Evolutionary conservation across 108 stramenopile genomes (phyloP).

Genomic region (Fistulifera solaris): DNA sequence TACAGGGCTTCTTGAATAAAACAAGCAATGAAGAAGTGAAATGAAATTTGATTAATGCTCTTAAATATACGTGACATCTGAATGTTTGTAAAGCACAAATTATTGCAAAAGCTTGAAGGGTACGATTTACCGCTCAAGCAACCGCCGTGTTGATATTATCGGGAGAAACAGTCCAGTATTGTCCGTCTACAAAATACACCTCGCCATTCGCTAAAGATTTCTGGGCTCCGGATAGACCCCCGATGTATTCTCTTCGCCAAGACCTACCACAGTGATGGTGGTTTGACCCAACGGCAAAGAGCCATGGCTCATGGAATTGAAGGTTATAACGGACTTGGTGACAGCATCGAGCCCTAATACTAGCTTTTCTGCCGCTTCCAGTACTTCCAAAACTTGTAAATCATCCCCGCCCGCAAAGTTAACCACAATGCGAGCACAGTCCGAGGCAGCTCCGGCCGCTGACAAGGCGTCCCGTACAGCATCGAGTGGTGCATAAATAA

Average conservation of each 20-base stretch:
- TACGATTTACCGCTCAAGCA: too few species aligned
- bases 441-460: slow-evolving; percentile 19
- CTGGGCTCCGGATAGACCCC: slow-evolving; percentile 27
- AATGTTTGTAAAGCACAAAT: too few species aligned
- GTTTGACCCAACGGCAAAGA: slow-evolving; percentile 36
- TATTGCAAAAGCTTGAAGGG: too few species aligned
- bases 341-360: slow-evolving; percentile 32
- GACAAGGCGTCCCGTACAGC: slow-evolving; percentile 52
- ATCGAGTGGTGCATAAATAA: slow-evolving; percentile 41
- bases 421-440: slow-evolving; percentile 12
- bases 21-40: too few species aligned
- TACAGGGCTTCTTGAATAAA: too few species aligned
- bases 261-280: slow-evolving; percentile 44
- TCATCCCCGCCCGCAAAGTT: slow-evolving; percentile 71
- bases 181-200: slow-evolving; percentile 38
- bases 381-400: slow-evolving; percentile 55
- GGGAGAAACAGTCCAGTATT: slow-evolving; percentile 48
- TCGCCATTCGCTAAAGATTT: slow-evolving; percentile 46
- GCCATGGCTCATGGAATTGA: slow-evolving; percentile 46
- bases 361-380: slow-evolving; percentile 43
- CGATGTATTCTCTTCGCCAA: slow-evolving; percentile 4
- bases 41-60: too few species aligned
- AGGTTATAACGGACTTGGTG: slow-evolving; percentile 35
- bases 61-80: too few species aligned
- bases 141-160: slow-evolving; percentile 52